These are phyloP conservation scores for Eutrema yunnanense DNA, from an alignment of 345 rosid genomes.

Conservation along the genomic window DNA sequence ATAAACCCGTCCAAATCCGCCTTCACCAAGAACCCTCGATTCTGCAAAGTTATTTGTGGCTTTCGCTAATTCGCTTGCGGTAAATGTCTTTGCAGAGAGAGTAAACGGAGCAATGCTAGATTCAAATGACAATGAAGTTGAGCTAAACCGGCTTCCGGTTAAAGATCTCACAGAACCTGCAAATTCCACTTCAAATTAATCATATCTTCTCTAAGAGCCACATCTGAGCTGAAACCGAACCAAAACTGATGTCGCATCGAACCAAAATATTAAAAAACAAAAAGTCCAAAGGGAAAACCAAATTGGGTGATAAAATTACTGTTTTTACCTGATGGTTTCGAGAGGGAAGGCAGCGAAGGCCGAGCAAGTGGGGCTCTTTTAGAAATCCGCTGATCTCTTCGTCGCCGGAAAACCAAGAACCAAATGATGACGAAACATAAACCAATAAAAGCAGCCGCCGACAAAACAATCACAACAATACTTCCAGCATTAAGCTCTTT, in stretches of 20 bases:
- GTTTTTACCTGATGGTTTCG: slow-evolving; percentile 67
- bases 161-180: slow-evolving; percentile 61
- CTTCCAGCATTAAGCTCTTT: slow-evolving; percentile 47
- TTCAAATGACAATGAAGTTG: slow-evolving; percentile 72
- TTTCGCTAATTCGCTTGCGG: slow-evolving; percentile 60
- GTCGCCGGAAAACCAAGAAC: slow-evolving; percentile 44
- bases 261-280: too few relatives aligned
- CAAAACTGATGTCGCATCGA: too few relatives aligned
- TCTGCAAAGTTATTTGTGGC: slow-evolving; percentile 72
- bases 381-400: slow-evolving; percentile 30
- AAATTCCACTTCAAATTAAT: neutral
- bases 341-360: slow-evolving; percentile 41
- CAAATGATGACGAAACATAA: slow-evolving; percentile 56
- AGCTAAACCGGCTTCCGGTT: slow-evolving; percentile 63
- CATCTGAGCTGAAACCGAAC: neutral
- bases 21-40: slow-evolving; percentile 82
- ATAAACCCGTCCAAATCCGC: slow-evolving; percentile 89
- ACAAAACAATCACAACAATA: slow-evolving; percentile 66
- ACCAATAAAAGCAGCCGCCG: slow-evolving; percentile 51
- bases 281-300: too few relatives aligned
- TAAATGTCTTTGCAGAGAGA: slow-evolving; percentile 88
- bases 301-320: too few relatives aligned
- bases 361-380: slow-evolving; percentile 38
- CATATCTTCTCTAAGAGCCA: neutral
- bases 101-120: slow-evolving; percentile 75